Evolutionary conservation across 768 basidiomycete species (phyloP).

Genomic region (Sporobolomyces roseus): DNA sequence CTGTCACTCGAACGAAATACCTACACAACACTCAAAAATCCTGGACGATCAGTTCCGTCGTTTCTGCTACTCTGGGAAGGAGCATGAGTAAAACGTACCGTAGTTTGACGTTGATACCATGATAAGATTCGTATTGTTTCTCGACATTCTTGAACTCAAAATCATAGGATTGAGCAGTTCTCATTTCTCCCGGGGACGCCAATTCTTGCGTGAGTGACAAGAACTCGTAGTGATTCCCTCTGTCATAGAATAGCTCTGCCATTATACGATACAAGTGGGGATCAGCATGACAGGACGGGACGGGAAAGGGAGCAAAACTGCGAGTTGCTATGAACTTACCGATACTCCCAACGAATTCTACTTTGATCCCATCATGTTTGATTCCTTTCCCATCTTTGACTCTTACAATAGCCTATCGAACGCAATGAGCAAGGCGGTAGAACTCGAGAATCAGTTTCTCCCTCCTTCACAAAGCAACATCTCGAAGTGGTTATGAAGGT

Average conservation of each 20-base stretch:
- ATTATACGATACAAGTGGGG: not conserved
- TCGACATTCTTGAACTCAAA: conserved; percentile 99
- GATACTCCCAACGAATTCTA: conserved; percentile 94
- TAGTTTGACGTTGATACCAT: conserved; percentile 96
- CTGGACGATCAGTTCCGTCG: too few relatives aligned
- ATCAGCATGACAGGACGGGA: not conserved
- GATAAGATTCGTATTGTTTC: conserved; percentile 97
- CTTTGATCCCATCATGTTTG: conserved; percentile 92
- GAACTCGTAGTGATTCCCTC: conserved; percentile 97
- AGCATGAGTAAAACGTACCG: conserved; percentile 65
- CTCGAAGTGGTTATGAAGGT: too few relatives aligned
- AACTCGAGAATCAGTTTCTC: not conserved
- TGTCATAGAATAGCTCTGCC: conserved; percentile 77
- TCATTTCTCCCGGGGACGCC: conserved; percentile 92
- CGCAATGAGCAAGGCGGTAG: not conserved
- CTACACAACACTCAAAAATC: conserved; percentile 51
- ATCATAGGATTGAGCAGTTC: conserved; percentile 91
- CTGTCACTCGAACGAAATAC: conserved; percentile 85
- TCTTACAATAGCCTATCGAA: conserved; percentile 69
- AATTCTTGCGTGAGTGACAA: conserved; percentile 91
- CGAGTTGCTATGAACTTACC: conserved; percentile 57
- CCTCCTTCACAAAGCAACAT: not conserved
- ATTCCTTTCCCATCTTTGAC: conserved; percentile 93
- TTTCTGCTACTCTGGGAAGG: too few relatives aligned
- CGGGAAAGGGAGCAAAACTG: not conserved